Percentiles rank a stretch among this genome's conserved stretches.
Conservation (phyloP, 108 stramenopile genomes). For the Pseudonitzschia delicatissima region DNA sequence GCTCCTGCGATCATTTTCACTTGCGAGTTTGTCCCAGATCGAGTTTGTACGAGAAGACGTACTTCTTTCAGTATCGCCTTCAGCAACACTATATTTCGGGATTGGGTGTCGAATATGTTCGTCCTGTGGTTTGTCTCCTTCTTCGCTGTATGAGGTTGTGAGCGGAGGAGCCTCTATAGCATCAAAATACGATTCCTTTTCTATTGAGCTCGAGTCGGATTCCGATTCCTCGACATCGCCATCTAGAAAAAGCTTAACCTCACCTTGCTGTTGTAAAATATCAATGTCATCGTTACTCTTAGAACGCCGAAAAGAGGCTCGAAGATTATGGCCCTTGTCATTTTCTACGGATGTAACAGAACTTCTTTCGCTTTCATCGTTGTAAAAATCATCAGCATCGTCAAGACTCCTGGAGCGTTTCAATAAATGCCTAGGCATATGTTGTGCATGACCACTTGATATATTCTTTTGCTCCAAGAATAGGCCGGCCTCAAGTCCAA, state of each 20-base stretch:
- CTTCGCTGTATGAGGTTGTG: neutral
- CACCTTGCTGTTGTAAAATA: neutral
- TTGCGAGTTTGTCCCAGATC: constrained; percentile 7
- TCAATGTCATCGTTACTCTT: constrained; percentile 6
- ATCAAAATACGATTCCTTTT: neutral
- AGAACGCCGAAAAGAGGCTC: neutral
- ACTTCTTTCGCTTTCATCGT: neutral
- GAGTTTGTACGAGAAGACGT: neutral
- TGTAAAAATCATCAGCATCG: neutral
- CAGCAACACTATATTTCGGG: too few relatives aligned
- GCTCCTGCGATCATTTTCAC: neutral
- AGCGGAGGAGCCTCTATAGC: neutral
- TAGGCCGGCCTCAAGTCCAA: constrained; percentile 30
- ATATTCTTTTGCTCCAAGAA: constrained; percentile 21
- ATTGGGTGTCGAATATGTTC: too few relatives aligned
- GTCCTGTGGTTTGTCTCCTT: neutral
- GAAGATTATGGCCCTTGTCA: neutral
- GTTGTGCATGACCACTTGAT: constrained; percentile 6
- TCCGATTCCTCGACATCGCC: neutral
- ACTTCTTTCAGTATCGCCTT: neutral
- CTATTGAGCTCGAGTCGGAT: neutral
- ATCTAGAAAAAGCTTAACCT: neutral
- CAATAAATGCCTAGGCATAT: neutral
- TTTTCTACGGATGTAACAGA: neutral
- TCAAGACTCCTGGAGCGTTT: neutral